Evolutionary conservation across 2,329 filamentous ascomycete genomes (phyloP).

Genomic region (Lachnum nothofagi): DNA sequence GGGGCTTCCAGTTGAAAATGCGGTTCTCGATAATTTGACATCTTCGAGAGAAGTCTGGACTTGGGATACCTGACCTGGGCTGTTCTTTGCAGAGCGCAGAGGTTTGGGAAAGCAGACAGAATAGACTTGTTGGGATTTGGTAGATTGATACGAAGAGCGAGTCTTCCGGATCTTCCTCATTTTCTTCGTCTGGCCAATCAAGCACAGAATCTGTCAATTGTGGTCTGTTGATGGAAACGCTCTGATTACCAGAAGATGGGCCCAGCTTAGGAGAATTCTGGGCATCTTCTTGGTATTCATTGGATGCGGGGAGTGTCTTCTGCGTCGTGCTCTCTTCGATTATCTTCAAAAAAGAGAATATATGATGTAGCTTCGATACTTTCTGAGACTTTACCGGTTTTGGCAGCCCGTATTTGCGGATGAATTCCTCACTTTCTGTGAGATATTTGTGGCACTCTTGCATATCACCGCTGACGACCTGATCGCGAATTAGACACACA

Average conservation of each 20-base stretch:
- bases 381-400: slow-evolving; percentile 16
- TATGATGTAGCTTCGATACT: slow-evolving; percentile 15
- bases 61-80: background rate
- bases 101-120: slow-evolving; percentile 16
- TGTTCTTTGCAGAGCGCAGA: slow-evolving; percentile 10
- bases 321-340: slow-evolving; percentile 16
- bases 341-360: slow-evolving; percentile 17
- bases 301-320: background rate
- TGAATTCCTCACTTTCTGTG: slow-evolving; percentile 11
- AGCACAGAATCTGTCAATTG: slow-evolving; percentile 2
- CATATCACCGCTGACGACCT: slow-evolving; percentile 17
- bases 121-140: slow-evolving; percentile 12
- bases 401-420: slow-evolving; percentile 9
- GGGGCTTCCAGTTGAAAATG: slow-evolving; percentile 15
- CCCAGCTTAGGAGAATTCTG: background rate
- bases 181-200: slow-evolving; percentile 6
- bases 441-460: slow-evolving; percentile 13
- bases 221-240: background rate
- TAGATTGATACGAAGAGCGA: slow-evolving; percentile 16
- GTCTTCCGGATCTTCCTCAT: slow-evolving; percentile 13
- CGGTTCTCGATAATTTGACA: slow-evolving; percentile 14
- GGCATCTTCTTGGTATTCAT: background rate
- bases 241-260: background rate
- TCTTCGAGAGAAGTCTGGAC: slow-evolving; percentile 9
- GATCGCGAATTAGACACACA: background rate